Percentiles rank a stretch among this genome's conserved stretches.
These are phyloP conservation scores for Tephrocybe sp. DNA, from an alignment of 768 basidiomycete genomes.

Conservation along the genomic window DNA sequence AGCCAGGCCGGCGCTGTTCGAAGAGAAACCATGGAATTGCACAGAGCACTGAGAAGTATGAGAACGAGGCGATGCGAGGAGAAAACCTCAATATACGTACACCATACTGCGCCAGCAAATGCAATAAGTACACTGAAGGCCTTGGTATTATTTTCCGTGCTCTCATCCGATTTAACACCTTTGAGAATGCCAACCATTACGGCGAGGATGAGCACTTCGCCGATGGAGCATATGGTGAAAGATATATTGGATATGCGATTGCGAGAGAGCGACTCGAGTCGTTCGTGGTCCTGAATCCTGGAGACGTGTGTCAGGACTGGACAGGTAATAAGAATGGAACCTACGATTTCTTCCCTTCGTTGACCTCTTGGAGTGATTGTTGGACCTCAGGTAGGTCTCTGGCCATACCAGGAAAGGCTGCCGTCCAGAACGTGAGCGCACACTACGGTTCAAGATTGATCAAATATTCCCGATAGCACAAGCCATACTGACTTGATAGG, in stretches of 20 bases:
- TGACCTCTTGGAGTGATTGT: constrained; percentile 39
- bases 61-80: not conserved
- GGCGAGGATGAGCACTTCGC: constrained; percentile 67
- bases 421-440: constrained; percentile 78
- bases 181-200: constrained; percentile 77
- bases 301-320: not conserved
- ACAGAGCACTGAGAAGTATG: constrained; percentile 46
- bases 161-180: constrained; percentile 56
- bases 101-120: constrained; percentile 75
- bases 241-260: constrained; percentile 77
- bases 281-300: constrained; percentile 49
- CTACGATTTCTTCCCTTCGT: constrained; percentile 46
- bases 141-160: constrained; percentile 69
- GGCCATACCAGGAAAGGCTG: constrained; percentile 76
- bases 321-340: constrained; percentile 5
- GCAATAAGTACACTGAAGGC: constrained; percentile 78
- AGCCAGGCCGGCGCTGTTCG: constrained; percentile 65
- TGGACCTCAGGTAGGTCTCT: constrained; percentile 69
- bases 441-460: constrained; percentile 35
- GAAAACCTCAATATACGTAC: constrained; percentile 32
- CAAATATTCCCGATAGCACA: not conserved
- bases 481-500: constrained; percentile 54
- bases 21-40: constrained; percentile 73
- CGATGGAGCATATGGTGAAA: constrained; percentile 65
- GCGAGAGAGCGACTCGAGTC: constrained; percentile 59